A percentile compares a stretch with the other conserved stretches of the same genome.
Evolutionary conservation across 495 filamentous ascomycete genomes (phyloP).

Genomic region (Margaritispora aquatica): DNA sequence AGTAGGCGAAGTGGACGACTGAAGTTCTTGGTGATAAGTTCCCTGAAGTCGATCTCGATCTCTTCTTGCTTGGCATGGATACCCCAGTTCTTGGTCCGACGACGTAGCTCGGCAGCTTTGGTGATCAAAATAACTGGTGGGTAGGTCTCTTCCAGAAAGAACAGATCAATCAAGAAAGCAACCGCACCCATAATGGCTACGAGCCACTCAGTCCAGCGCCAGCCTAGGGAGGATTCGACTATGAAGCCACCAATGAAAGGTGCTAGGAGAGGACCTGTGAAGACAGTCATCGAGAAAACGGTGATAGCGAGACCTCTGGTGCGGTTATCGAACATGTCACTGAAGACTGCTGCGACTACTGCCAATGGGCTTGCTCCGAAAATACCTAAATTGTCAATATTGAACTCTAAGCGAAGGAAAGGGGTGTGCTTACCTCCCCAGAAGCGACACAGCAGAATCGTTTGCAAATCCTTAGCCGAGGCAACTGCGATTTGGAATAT

Average conservation of each 20-base stretch:
- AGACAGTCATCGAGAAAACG: conserved; percentile 78
- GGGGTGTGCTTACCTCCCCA: conserved; percentile 49
- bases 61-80: conserved; percentile 94
- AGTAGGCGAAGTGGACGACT: conserved; percentile 72
- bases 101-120: conserved; percentile 74
- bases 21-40: conserved; percentile 80
- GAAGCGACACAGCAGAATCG: conserved; percentile 76
- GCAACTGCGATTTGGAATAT: conserved; percentile 71
- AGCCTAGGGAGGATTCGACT: conserved; percentile 56
- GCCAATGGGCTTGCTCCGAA: conserved; percentile 73
- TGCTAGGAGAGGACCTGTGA: conserved; percentile 54
- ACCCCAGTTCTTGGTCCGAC: conserved; percentile 82
- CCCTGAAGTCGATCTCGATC: conserved; percentile 76
- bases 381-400: conserved; percentile 31
- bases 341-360: conserved; percentile 81
- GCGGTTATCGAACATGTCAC: conserved; percentile 79
- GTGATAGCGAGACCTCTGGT: conserved; percentile 76
- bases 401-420: not conserved
- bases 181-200: conserved; percentile 68
- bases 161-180: conserved; percentile 60
- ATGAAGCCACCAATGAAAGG: conserved; percentile 80
- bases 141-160: conserved; percentile 80
- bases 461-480: conserved; percentile 73
- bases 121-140: conserved; percentile 70
- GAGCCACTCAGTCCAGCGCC: conserved; percentile 79